Conservation (phyloP, 2,329 filamentous ascomycete genomes). For the Lasiodiplodia gonubiensis region DNA sequence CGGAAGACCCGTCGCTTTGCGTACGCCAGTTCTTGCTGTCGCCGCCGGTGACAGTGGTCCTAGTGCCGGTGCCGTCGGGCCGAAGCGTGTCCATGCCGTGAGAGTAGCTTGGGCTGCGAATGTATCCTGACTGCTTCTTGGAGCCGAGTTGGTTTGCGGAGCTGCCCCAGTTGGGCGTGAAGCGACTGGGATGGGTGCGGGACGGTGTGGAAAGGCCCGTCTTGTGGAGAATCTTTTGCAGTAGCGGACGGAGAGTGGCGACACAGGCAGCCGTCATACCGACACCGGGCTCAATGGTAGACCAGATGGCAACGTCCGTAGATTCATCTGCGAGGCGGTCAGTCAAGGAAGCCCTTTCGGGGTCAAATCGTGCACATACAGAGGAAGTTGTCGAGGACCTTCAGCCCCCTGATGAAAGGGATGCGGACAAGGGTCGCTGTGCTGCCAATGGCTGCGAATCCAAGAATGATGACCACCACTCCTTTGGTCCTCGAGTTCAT, state of each 20-base stretch:
- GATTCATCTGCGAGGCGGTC: constrained; percentile 13
- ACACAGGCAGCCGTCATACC: constrained; percentile 55
- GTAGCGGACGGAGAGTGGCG: constrained; percentile 56
- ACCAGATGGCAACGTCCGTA: constrained; percentile 32
- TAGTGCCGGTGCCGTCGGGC: constrained; percentile 26
- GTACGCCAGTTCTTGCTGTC: constrained; percentile 13
- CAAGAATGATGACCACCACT: constrained; percentile 59
- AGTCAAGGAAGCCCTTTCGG: background rate
- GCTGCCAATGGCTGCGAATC: constrained; percentile 58
- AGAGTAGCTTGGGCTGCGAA: constrained; percentile 27
- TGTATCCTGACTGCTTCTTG: constrained; percentile 30
- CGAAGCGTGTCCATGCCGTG: constrained; percentile 27
- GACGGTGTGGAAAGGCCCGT: constrained; percentile 35
- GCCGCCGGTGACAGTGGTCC: constrained; percentile 28
- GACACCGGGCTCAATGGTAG: constrained; percentile 42
- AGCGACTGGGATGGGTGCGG: constrained; percentile 18
- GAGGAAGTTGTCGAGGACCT: constrained; percentile 50
- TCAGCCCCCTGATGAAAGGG: constrained; percentile 48
- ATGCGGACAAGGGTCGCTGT: constrained; percentile 56
- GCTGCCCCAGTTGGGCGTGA: constrained; percentile 19
- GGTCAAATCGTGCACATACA: constrained; percentile 35
- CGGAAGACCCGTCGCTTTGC: constrained; percentile 15
- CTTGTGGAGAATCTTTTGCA: constrained; percentile 41
- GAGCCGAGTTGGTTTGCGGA: constrained; percentile 19
- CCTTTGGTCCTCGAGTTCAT: constrained; percentile 60